phyloP scores from a whole-genome alignment of 129 eudicot species.

The Centrapalus pauciflorus region DNA sequence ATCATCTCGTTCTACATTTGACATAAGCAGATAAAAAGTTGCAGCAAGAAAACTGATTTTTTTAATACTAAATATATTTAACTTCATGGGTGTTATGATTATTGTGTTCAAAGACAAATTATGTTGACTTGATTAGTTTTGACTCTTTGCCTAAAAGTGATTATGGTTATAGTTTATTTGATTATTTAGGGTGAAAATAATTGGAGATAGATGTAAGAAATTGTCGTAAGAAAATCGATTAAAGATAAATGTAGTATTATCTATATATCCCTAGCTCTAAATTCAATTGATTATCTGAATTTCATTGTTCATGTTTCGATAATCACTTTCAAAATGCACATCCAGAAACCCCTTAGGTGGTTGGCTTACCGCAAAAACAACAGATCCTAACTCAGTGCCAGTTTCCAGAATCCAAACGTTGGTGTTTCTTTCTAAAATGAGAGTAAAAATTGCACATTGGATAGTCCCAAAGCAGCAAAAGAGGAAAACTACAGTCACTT shows the following conservation, averaged over 20 bases:
- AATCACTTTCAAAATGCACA: neutral
- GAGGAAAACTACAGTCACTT: conserved; percentile 42
- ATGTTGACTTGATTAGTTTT: no score
- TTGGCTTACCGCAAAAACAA: conserved; percentile 43
- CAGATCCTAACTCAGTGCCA: conserved; percentile 36
- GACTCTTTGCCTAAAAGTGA: no score
- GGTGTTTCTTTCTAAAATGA: conserved; percentile 26
- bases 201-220: no score
- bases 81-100: no score
- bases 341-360: neutral
- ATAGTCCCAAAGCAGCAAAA: conserved; percentile 53
- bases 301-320: neutral
- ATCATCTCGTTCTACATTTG: no score
- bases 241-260: neutral
- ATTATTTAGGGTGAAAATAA: no score
- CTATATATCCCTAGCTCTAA: neutral
- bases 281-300: neutral
- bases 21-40: no score
- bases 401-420: conserved; percentile 38
- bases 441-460: conserved; percentile 32
- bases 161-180: no score
- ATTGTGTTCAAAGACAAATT: no score
- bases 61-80: no score
- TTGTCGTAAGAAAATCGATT: no score
- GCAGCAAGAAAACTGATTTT: no score